Base-by-base conservation (phyloP, 2,329 filamentous ascomycete species). In the Trichoderma semiorbis region DNA sequence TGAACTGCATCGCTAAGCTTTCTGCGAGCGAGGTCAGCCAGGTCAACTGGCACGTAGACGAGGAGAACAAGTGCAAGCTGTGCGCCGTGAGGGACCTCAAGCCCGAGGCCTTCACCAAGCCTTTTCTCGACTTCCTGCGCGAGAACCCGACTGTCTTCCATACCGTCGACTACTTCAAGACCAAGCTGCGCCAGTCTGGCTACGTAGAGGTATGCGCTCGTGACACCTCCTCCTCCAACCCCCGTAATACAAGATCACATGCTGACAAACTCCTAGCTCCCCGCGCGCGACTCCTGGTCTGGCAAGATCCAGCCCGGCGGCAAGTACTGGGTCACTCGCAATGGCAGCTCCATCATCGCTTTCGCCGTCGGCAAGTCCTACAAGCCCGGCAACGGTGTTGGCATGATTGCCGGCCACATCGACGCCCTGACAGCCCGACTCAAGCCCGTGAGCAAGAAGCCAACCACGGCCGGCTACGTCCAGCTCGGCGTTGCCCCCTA, bases 71-170 rank as follows among this genome's bases (percentile, higher is more conserved):
- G 36, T 85, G 83, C 71, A 78, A 75, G 18, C 76, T 84, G 61
- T 84, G 83, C 76, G 78, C 78, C 74, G 79, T 83, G 69, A 50
- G 50, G 12, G 64, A 67, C 5, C 78, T 81, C 75, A 83, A 84
- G 68, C 88, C 90, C 5, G 90, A 90, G 77, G 86, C 86, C 72
- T 97, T 94, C 80, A 92, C 93, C 10, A 86, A 94, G 82, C 93
- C 94, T 1, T 98, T 97, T 80, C 91, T 92, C 79, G 88, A 93
- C 67, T 98, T 98, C 79, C 88, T 98, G 84, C 92, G 90, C 58
- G 88, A 92, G 74, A 97, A 98, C 79, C 96, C 96, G 0, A 98
- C 96, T 10, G 89, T 98, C 61, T 99, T 97, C 81, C 96, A 99
- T 78, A 90, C 93, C 1, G 94, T 98, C 32, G 88, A 90, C 72